Evolutionary conservation across 225 moss, liverwort and hornwort species (phyloP), one percentile per base, ranked within the genome.

Genomic region (Polytrichum commune): DNA sequence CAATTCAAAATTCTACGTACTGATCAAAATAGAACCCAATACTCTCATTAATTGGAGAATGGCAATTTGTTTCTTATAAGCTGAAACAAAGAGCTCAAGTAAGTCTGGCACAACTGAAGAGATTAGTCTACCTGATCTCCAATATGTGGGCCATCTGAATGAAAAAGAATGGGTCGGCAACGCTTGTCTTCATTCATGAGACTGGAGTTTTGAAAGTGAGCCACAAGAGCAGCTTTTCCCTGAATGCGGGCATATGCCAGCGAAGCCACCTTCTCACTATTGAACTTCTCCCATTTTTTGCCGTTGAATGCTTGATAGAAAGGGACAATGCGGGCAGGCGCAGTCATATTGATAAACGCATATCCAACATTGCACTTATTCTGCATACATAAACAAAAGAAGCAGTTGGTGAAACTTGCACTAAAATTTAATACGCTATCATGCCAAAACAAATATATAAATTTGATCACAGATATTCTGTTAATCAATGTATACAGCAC

Each of bases 101-200:
- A 81, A 76, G 53, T 56, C 83, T 63, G 61, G 75, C 75, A 81
- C 78, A 83, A 83, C 73, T 73, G 72, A 33, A 56, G 56, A 35
- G 33, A 33, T 86, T 69, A 86, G 63, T 86, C 80, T 88, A 98
- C 94, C 97, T 98, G 94, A 81, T 98, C 97, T 82, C 97, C 97
- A 69, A 98, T 88, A 81, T 94, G 92, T 8, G 94, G 92, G 64
- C 94, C 97, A 75, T 98, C 97, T 35, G 94, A 94, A 70, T 98
- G 94, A 77, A 98, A 98, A 64, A 98, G 90, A 85, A 98, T 98
- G 60, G 97, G 94, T 29, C 94, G 92, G 85, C 97, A 98, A 19
- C 97, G 88, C 67, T 98, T 98, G 72, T 98, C 97, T 81, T 98
- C 97, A 79, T 98, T 94, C 94, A 98, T 94, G 56, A 98, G 80